Evolutionary conservation across 495 filamentous ascomycete species (phyloP), one percentile per base, ranked within the genome.

Genomic region (Aspergillus carlsbadensis): DNA sequence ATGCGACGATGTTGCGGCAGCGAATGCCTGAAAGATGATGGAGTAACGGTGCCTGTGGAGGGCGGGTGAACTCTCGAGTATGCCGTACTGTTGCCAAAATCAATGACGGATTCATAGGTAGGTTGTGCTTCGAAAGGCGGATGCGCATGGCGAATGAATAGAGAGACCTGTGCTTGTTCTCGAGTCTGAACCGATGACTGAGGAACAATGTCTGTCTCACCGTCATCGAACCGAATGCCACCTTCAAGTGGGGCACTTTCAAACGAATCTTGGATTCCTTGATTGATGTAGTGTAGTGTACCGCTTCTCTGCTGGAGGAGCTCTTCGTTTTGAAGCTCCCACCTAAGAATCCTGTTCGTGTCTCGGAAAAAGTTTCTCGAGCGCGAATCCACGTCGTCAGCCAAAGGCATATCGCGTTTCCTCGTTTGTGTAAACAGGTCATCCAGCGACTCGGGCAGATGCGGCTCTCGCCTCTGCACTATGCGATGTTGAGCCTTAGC

Each of bases 321-420:
- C 3, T 67, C 65, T 49, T 71, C 62, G 22, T 75, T 65, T 14
- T 65, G 44, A 21, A 74, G 62, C 47, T 77, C 74, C 72, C 71
- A 77, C 40, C 62, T 49, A 24, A 69, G 45, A 54, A 77, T 74
- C 14, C 48, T 58, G 34, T 74, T 62, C 42, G 56, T 58, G 35
- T 70, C 46, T 21, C 33, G 54, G 44, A 63, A 58, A 65, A 76
- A 63, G 14, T 57, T 21, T 29, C 40, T 58, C 10, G 64, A 61
- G 2, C 60, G 53, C 1, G 62, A 56, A 35, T 66, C 62, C 10
- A 20, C 20, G 5, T 34, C 54, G 0, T 51, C 54, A 7, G 60
- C 40, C 31, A 48, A 39, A 33, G 56, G 39, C 6, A 58, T 10
- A 33, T 50, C 22, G 6, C 56, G 52, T 51, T 54, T 53, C 54